These are phyloP conservation scores for Hibiscus syriacus DNA, from an alignment of 345 rosid species.

Conservation along the genomic window DNA sequence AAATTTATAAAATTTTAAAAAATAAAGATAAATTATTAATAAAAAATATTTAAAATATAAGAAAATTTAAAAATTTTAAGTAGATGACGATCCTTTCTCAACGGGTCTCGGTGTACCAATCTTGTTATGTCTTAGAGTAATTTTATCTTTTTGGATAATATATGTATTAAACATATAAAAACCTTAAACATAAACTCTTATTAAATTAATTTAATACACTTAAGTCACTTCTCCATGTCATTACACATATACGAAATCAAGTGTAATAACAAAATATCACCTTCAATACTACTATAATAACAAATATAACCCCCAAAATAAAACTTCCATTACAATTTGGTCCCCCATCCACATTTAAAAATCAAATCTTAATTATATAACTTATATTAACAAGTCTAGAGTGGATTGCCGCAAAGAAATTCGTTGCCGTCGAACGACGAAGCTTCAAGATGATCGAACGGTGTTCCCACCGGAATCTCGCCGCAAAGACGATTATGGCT, in stretches of 20 bases:
- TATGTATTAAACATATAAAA: too few relatives aligned
- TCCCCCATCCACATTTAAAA: not conserved
- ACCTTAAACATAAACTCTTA: too few relatives aligned
- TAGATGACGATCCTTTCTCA: too few relatives aligned
- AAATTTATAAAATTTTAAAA: too few relatives aligned
- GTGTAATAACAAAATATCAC: not conserved
- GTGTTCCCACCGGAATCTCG: constrained; percentile 65
- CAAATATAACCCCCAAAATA: not conserved
- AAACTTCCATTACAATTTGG: not conserved
- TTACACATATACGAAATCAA: not conserved
- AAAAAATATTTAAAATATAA: too few relatives aligned
- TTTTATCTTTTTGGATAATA: too few relatives aligned
- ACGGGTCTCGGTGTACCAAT: too few relatives aligned
- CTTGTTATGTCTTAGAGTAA: too few relatives aligned
- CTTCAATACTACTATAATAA: not conserved
- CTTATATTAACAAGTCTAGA: constrained; percentile 48
- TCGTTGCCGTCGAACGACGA: constrained; percentile 68
- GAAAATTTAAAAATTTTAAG: too few relatives aligned
- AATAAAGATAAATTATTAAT: too few relatives aligned
- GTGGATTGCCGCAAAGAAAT: constrained; percentile 79
- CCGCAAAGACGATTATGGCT: constrained; percentile 93
- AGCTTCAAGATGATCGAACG: constrained; percentile 67
- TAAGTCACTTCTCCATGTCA: not conserved
- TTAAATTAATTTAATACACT: too few relatives aligned
- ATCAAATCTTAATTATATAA: not conserved